A percentile compares a stretch with the other conserved stretches of the same genome.
Evolutionary conservation across 2,329 filamentous ascomycete species (phyloP).

Genomic region (Fusarium drepaniforme): DNA sequence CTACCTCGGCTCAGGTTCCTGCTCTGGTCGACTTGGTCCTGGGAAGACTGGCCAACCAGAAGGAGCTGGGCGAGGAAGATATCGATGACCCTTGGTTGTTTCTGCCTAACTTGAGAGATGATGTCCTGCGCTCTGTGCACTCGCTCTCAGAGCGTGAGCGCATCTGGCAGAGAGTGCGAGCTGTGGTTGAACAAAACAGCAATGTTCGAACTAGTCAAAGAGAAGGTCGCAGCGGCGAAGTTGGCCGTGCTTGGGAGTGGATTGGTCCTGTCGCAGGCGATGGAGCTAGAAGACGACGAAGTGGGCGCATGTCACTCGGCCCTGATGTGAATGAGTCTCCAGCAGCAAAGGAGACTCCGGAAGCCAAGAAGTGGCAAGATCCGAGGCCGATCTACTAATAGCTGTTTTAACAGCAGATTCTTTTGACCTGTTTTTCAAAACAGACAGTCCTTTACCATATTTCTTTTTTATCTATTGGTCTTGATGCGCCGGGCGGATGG

Average conservation of each 20-base stretch:
- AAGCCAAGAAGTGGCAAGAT: constrained; percentile 57
- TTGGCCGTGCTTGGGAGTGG: constrained; percentile 78
- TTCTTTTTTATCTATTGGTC: constrained; percentile 28
- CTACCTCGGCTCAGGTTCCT: constrained; percentile 80
- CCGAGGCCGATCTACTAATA: constrained; percentile 56
- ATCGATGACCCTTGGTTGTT: constrained; percentile 84
- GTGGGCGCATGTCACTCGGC: constrained; percentile 63
- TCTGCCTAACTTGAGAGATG: constrained; percentile 90
- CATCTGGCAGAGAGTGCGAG: constrained; percentile 86
- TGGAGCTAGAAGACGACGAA: constrained; percentile 60
- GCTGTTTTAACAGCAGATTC: constrained; percentile 9
- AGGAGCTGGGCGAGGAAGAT: constrained; percentile 78
- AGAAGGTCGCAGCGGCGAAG: constrained; percentile 74
- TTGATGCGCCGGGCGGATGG: constrained; percentile 15
- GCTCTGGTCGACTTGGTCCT: constrained; percentile 87
- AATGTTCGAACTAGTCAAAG: constrained; percentile 86
- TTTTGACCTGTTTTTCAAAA: not conserved
- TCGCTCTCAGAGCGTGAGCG: constrained; percentile 80
- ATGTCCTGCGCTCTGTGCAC: constrained; percentile 87
- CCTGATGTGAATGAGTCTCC: constrained; percentile 54
- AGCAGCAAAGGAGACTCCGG: constrained; percentile 39
- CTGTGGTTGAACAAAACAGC: constrained; percentile 91
- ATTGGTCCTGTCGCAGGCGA: constrained; percentile 69
- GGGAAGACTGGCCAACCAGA: constrained; percentile 85
- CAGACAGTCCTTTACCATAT: constrained; percentile 21